Base-by-base conservation (phyloP, 495 filamentous ascomycete genomes). In the Immersiella caudata region DNA sequence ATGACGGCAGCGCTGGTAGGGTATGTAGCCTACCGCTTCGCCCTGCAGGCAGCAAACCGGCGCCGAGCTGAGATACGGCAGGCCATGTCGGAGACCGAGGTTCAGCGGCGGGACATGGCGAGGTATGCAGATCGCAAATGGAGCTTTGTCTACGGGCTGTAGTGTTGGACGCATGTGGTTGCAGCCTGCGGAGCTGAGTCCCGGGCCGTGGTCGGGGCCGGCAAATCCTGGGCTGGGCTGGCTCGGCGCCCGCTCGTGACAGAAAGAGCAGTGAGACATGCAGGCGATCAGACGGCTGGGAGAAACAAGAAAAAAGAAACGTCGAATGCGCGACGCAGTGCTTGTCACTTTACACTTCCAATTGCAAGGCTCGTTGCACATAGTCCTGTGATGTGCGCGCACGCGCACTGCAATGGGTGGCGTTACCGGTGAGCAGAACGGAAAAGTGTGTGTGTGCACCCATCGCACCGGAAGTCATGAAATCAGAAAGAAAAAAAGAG, bases 1-100 rank as follows among this genome's bases (percentile, higher is more conserved):
- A 80, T 87, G 16, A 69, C 62, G 8, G 72, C 76, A 1, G 71
- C 80, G 20, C 76, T 79, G 20, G 69, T 77, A 4, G 85, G 84
- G 1, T 87, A 83, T 65, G 46, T 70, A 25, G 52, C 62, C 1
- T 79, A 78, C 66, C 71, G 74, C 16, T 70, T 70, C 20, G 62
- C 67, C n/a, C 64, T 78, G 22, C 63, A 67, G 60, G 64, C 62
- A 36, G 73, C 72, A 26, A 79, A 79, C 56, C 36, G 68, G 27
- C 69, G 54, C 20, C 46, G 58, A 20, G 67, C 63, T 22, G 58
- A 20, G 46, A 56, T 63, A n/a, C 26, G 21, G 52, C 46, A 22
- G 18, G 56, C 6, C 14, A 70, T 64, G 40, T 60, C 57, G 5
- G 54, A n/a, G 21, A 27, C 49, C 29, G 60, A 62, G 24, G 25